Evolutionary conservation across 768 basidiomycete species (phyloP), one percentile per base, ranked within the genome.

Genomic region (Hericium rajendrae): DNA sequence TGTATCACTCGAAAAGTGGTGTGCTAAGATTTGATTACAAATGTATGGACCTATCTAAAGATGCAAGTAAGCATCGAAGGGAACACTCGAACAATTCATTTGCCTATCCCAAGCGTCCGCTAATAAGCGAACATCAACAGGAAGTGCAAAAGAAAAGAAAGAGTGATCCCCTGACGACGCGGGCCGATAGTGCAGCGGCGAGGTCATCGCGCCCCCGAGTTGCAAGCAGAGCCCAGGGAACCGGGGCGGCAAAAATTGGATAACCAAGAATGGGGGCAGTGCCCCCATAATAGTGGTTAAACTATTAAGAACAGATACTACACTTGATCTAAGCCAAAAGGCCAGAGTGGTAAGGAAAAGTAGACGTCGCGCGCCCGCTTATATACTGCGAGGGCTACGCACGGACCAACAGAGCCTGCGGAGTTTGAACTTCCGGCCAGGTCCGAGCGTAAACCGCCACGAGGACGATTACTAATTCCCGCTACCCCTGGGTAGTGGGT

Each of bases 311-410:
- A 89, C 88, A 91, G 87, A 89, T 91, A 90, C 88, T 89, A 90
- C 88, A 90, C 88, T 89, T 89, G 87, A 89, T 90, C 88, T 88
- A 89, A 90, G 88, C 87, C 87, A 89, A 87, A 86, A 88, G 86
- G 85, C 86, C 86, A 87, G 86, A 88, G 86, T 86, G 86, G 85
- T 86, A 77, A 84, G 62, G 73, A 60, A 38, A 32, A 32, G 8
- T 32, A 8, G 6, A 9, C 2, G 32, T 32, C 32, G 32, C 4
- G 32, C 32, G 32, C 0, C 32, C 32, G 32, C 9, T 8, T 46
- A 2, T 46, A n/a, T 18, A 37, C 4, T 13, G 11, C 15, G 20
- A 6, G 20, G 32, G 18, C 15, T 2, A 12, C 20, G 26, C 13
- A 18, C n/a, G 20, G 32, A 48, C 13, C 13, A 38, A 16, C 26